A percentile compares a stretch with the other conserved stretches of the same genome.
Conservation (phyloP, 2,329 filamentous ascomycete genomes). For the Alternaria infectoria region DNA sequence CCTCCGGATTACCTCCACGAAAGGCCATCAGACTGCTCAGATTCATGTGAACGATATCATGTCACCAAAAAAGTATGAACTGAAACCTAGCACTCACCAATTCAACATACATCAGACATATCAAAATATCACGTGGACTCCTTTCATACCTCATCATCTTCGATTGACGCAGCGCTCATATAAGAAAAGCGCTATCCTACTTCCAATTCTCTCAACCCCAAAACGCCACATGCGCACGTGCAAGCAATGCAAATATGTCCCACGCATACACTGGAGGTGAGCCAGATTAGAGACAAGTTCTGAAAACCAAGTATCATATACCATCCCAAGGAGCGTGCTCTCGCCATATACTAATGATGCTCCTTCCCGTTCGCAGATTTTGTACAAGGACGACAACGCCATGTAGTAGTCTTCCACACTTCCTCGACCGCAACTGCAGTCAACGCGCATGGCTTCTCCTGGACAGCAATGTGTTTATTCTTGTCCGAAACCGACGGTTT, state of each 20-base stretch:
- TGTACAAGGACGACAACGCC: conserved; percentile 10
- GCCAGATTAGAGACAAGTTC: conserved; percentile 6
- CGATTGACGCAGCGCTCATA: conserved; percentile 4
- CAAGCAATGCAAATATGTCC: conserved; percentile 15
- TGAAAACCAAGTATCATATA: conserved; percentile 8
- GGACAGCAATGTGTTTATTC: conserved; percentile 62
- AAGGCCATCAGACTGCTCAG: background rate
- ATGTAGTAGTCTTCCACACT: conserved; percentile 7
- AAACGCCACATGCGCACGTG: conserved; percentile 14
- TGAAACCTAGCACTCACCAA: background rate
- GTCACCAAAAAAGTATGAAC: background rate
- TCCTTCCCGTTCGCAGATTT: conserved; percentile 7
- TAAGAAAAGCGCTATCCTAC: conserved; percentile 13
- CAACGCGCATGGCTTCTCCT: background rate
- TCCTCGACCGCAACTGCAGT: background rate
- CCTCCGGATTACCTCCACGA: background rate
- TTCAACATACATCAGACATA: background rate
- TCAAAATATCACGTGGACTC: background rate
- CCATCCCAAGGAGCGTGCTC: conserved; percentile 8
- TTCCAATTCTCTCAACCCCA: conserved; percentile 1
- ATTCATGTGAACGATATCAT: background rate
- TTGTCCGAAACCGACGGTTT: conserved; percentile 98
- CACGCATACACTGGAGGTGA: conserved; percentile 7
- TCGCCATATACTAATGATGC: background rate
- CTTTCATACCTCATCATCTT: background rate